phyloP scores from a whole-genome alignment of 305 asterid species.

The Fraxinus velutina region DNA sequence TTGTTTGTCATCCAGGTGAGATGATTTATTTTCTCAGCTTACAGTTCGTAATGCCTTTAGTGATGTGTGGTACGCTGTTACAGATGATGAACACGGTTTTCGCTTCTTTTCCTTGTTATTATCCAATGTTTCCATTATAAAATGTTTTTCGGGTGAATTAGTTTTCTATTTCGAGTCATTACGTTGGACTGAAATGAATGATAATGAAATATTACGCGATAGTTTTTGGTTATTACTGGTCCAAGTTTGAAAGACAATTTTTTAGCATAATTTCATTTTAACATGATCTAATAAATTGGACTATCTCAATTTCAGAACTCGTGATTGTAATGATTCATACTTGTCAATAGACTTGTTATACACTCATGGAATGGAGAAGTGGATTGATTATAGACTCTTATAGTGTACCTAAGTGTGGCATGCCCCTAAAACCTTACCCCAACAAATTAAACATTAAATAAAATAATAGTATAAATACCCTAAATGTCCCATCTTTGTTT shows the following conservation, averaged over 20 bases:
- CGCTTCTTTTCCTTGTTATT: background rate
- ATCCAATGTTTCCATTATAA: background rate
- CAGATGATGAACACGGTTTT: background rate
- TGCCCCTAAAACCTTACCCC: background rate
- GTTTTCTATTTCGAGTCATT: background rate
- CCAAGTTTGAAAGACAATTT: background rate
- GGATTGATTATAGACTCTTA: background rate
- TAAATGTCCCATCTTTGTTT: background rate
- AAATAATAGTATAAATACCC: background rate
- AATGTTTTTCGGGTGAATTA: background rate
- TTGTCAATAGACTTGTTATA: background rate
- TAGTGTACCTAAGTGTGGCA: background rate
- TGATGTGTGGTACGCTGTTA: background rate
- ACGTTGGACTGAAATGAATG: background rate
- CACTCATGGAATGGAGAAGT: background rate
- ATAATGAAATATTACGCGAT: background rate
- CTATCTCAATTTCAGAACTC: background rate
- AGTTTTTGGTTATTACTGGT: background rate
- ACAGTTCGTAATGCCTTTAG: background rate
- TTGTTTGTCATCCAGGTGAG: conserved; percentile 95
- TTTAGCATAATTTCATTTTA: background rate
- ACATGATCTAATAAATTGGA: background rate
- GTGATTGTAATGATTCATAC: background rate
- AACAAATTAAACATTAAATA: background rate
- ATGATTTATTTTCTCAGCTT: background rate